phyloP scores from a whole-genome alignment of 305 asterid genomes.

The Fraxinus baroniana region DNA sequence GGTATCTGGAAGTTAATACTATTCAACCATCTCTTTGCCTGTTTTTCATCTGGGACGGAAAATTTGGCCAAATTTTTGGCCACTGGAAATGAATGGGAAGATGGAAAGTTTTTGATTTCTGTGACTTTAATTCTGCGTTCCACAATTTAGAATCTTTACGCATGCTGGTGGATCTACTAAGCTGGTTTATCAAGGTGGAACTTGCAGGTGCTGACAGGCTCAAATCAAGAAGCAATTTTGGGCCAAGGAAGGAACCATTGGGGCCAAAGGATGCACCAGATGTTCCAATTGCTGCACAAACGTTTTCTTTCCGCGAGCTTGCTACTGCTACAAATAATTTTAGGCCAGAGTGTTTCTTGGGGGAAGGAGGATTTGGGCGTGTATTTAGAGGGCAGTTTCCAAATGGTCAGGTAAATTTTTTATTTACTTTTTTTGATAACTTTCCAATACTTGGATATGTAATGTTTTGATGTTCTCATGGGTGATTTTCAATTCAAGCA shows the following conservation, averaged over 20 bases:
- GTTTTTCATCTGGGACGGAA: not conserved
- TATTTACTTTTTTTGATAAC: not conserved
- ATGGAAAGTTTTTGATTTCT: not conserved
- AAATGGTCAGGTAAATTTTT: conserved; percentile 66
- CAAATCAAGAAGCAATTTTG: conserved; percentile 53
- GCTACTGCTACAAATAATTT: conserved; percentile 85
- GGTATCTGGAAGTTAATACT: not conserved
- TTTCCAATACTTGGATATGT: not conserved
- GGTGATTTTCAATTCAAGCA: not conserved
- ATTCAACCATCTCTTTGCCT: not conserved
- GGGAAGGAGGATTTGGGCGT: conserved; percentile 96
- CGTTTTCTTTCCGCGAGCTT: conserved; percentile 89
- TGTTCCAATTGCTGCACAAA: conserved; percentile 86
- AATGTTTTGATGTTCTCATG: not conserved
- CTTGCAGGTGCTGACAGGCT: conserved; percentile 75
- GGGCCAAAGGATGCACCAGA: conserved; percentile 59
- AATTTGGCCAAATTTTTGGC: not conserved
- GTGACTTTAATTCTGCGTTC: not conserved
- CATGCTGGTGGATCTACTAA: not conserved
- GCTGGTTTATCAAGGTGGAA: conserved; percentile 19
- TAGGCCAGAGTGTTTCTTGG: conserved; percentile 79
- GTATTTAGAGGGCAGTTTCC: conserved; percentile 80
- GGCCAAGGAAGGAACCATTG: conserved; percentile 55
- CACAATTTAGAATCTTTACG: not conserved
- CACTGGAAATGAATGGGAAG: not conserved